phyloP scores from a whole-genome alignment of 1,284 basidiomycete genomes.

The Ceratobasidium sp. region DNA sequence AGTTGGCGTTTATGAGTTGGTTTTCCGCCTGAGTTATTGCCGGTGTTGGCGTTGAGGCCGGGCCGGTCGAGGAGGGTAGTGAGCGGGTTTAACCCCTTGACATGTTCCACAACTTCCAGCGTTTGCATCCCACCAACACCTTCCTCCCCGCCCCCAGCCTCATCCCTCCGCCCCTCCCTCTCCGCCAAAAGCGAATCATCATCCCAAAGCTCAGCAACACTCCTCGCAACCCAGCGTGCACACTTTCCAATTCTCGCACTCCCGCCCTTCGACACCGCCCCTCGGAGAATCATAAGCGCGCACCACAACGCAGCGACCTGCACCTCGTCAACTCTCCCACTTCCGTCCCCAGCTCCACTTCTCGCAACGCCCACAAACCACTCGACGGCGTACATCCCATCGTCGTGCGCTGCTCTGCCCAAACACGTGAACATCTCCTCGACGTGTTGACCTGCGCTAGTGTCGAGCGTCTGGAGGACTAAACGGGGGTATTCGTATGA shows the following conservation, averaged over 20 bases:
- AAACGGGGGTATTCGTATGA: constrained; percentile 54
- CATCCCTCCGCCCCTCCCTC: constrained; percentile 45
- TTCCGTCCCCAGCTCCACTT: constrained; percentile 59
- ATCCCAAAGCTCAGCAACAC: constrained; percentile 80
- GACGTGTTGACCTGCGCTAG: constrained; percentile 68
- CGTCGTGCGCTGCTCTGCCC: constrained; percentile 75
- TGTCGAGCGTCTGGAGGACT: constrained; percentile 57
- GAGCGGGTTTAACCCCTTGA: constrained; percentile 65
- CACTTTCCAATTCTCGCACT: constrained; percentile 70
- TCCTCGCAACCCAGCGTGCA: constrained; percentile 71
- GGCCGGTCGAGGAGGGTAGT: constrained; percentile 55
- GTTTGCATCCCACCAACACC: constrained; percentile 50
- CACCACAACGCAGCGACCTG: constrained; percentile 85
- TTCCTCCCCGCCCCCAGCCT: constrained; percentile 49
- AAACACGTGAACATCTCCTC: constrained; percentile 78
- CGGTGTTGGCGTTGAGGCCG: constrained; percentile 20
- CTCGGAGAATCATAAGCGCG: constrained; percentile 79
- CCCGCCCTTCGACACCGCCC: constrained; percentile 59
- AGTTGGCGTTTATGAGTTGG: constrained; percentile 49
- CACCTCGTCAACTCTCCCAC: constrained; percentile 62
- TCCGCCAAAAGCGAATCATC: constrained; percentile 54
- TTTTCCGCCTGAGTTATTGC: constrained; percentile 48
- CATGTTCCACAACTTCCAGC: constrained; percentile 65
- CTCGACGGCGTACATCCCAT: constrained; percentile 80
- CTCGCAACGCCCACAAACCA: constrained; percentile 74